These are phyloP conservation scores for Curvularia sp. DNA, from an alignment of 2,329 filamentous ascomycete species.

Conservation along the genomic window DNA sequence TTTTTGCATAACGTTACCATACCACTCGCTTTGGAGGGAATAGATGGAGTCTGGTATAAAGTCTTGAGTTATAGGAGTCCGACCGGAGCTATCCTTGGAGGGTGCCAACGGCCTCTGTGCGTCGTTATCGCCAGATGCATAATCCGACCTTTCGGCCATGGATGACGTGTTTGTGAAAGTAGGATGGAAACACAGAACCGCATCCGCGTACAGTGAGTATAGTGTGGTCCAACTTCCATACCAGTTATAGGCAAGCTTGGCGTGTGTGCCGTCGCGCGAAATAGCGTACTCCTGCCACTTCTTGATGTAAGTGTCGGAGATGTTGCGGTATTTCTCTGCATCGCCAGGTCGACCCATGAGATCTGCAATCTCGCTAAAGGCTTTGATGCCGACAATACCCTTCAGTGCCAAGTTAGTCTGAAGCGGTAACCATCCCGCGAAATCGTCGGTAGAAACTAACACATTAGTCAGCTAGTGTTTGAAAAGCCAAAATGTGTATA, in stretches of 20 bases:
- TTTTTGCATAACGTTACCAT: constrained; percentile 76
- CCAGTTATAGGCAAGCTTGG: constrained; percentile 81
- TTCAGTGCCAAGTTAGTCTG: constrained; percentile 86
- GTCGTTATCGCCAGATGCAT: constrained; percentile 14
- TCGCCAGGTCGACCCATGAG: constrained; percentile 66
- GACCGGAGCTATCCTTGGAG: constrained; percentile 23
- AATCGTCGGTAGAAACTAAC: constrained; percentile 79
- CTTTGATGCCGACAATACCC: constrained; percentile 81
- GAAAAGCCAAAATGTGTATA: background rate
- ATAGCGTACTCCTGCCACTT: constrained; percentile 77
- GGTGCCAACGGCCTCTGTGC: constrained; percentile 34
- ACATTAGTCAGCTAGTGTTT: constrained; percentile 11
- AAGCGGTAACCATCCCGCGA: constrained; percentile 77
- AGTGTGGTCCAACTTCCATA: constrained; percentile 83
- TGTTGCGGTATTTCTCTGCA: constrained; percentile 66
- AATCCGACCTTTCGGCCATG: constrained; percentile 5
- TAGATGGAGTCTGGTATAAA: constrained; percentile 82
- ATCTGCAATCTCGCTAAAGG: constrained; percentile 74
- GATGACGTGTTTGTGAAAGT: constrained; percentile 52
- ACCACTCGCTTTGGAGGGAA: constrained; percentile 81
- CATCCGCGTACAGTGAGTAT: constrained; percentile 85
- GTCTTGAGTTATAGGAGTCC: constrained; percentile 47
- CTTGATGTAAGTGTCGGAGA: constrained; percentile 70
- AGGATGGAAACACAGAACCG: constrained; percentile 79
- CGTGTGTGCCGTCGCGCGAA: constrained; percentile 72